Conservation (phyloP, 2,329 filamentous ascomycete species). For the Cercospora beticola region DNA sequence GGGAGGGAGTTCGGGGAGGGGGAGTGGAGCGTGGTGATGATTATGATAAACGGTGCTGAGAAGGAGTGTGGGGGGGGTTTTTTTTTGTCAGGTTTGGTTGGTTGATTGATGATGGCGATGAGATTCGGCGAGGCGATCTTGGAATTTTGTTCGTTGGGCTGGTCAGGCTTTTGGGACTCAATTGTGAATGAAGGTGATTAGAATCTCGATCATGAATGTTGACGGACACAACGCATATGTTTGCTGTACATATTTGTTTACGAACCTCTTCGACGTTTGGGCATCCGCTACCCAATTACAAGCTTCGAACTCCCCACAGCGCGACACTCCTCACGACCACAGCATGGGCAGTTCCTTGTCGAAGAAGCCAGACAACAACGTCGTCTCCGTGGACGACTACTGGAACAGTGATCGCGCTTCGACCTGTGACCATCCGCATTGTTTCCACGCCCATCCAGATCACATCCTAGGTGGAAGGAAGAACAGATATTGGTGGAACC, state of each 20-base stretch:
- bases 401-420: not conserved
- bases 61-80: too few species aligned
- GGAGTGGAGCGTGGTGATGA: not conserved
- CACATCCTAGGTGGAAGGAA: not conserved
- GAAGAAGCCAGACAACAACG: not conserved
- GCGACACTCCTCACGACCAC: not conserved
- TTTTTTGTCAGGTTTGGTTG: too few species aligned
- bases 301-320: not conserved
- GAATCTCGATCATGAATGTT: not conserved
- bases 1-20: not conserved
- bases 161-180: not conserved
- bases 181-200: not conserved
- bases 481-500: constrained; percentile 1
- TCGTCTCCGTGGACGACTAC: not conserved
- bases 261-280: not conserved
- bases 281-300: not conserved
- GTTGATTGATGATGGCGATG: too few species aligned
- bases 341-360: not conserved
- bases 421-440: not conserved
- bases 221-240: not conserved
- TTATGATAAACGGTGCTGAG: not conserved
- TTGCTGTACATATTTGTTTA: not conserved
- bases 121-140: not conserved
- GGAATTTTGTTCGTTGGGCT: not conserved
- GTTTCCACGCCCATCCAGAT: not conserved